phyloP scores from a whole-genome alignment of 495 filamentous ascomycete species.

The Alectoria sarmentosa region DNA sequence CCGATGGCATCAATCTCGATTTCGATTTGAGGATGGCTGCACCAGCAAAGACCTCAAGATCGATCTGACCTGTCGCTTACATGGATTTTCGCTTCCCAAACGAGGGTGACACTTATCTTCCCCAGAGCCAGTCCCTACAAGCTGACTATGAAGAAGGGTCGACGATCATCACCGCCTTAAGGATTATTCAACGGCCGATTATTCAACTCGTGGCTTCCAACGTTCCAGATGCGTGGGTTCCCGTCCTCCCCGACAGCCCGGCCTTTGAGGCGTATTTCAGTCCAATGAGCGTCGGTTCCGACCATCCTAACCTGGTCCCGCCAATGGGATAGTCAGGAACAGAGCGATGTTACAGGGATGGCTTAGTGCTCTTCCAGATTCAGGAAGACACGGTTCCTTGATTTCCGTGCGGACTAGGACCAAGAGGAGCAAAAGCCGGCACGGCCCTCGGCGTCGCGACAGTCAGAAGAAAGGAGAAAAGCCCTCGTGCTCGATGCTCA shows the following conservation, averaged over 20 bases:
- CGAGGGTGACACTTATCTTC: too few relatives aligned
- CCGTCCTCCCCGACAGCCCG: slow-evolving; percentile 21
- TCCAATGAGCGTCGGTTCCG: slow-evolving; percentile 16
- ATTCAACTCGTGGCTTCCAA: slow-evolving; percentile 4
- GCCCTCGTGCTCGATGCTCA: neutral
- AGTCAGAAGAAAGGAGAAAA: slow-evolving; percentile 12
- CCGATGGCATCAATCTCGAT: neutral
- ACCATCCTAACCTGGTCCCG: slow-evolving; percentile 4
- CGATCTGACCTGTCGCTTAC: neutral
- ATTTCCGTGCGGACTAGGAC: neutral
- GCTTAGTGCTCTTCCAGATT: slow-evolving; percentile 10
- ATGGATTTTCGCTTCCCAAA: neutral
- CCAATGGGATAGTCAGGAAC: slow-evolving; percentile 29
- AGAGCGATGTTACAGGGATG: slow-evolving; percentile 14
- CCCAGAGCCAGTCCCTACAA: neutral
- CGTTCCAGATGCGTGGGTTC: slow-evolving; percentile 10
- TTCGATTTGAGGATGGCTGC: neutral
- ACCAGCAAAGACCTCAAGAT: neutral
- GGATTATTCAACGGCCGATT: too few relatives aligned
- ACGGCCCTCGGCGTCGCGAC: slow-evolving; percentile 13
- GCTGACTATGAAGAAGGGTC: neutral
- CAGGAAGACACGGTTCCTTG: slow-evolving; percentile 7
- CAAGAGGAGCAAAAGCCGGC: slow-evolving; percentile 11
- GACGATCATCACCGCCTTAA: neutral
- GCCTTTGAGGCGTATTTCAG: neutral